phyloP scores from a whole-genome alignment of 305 asterid genomes.

The Solanum hybrid region DNA sequence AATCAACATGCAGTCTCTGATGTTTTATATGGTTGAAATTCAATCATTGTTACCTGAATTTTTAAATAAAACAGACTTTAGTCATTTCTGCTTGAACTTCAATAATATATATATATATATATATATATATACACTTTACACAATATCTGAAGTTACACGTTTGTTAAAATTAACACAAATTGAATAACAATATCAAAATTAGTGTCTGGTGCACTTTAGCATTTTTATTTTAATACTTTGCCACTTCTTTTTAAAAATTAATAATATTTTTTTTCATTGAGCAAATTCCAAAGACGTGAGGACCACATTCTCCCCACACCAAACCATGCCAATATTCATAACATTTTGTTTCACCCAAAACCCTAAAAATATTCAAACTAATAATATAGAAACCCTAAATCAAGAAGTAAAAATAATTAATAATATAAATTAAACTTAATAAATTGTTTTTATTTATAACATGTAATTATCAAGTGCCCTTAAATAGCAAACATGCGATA shows the following conservation, averaged over 20 bases:
- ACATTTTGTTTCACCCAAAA: not conserved
- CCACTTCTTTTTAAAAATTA: not conserved
- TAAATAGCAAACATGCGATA: conserved; percentile 20
- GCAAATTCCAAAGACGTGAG: conserved; percentile 1
- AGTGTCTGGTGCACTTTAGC: not conserved
- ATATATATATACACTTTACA: not conserved
- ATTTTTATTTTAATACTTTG: not conserved
- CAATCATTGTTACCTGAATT: fast-evolving
- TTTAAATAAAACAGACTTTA: not conserved
- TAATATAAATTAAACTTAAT: not conserved
- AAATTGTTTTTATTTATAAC: not conserved
- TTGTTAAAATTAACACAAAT: not conserved
- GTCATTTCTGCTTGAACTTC: not conserved
- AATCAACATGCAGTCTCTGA: not conserved
- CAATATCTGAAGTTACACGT: not conserved
- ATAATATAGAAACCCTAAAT: not conserved
- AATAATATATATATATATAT: not conserved
- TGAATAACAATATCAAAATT: not conserved
- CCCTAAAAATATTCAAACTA: not conserved
- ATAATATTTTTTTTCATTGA: not conserved
- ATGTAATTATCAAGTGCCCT: conserved; percentile 3
- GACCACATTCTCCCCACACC: conserved; percentile 1
- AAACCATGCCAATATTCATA: not conserved
- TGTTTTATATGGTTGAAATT: not conserved
- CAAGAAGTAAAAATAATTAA: not conserved